Base-by-base conservation (phyloP, 768 basidiomycete species). In the Collybia nuda region DNA sequence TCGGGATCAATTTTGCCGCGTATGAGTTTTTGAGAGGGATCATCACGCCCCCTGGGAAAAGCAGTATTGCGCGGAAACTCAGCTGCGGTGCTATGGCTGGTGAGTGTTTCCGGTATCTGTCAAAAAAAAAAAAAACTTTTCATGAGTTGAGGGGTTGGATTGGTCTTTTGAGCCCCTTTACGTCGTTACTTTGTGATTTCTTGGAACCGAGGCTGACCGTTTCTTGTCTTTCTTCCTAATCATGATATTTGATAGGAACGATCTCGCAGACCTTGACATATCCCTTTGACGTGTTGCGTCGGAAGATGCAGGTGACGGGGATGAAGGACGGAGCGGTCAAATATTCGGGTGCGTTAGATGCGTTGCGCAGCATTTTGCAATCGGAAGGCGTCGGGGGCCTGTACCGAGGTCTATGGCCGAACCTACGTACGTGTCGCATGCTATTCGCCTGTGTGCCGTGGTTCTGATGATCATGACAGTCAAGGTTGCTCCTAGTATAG, bases 181-280 rank as follows among this genome's bases (percentile, higher is more conserved):
- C 14, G 15, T 37, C 26, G 18, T 14, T 38, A 8, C 39, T 26
- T 17, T 46, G n/a, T 41, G 32, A 12, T 17, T 22, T 4, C 6
- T 17, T 19, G 17, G 12, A 9, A n/a, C 35, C 41, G 40, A 19
- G 17, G 45, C 18, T 22, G 23, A 15, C n/a, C n/a, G n/a, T n/a
- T n/a, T n/a, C n/a, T n/a, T n/a, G n/a, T n/a, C n/a, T n/a, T 29
- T 17, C 40, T 48, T 38, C 50, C 26, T 38, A 26, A 26, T 7
- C 23, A 46, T 48, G 9, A 40, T 46, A 45, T 23, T 35, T 69
- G 24, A 26, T 26, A 81, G 92, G 92, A n/a, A 84, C 87, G 21
- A 87, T 96, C 56, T 94, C 93, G 11, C 93, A 98, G 67, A 92
- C 93, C 44, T 68, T 98, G 59, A 98, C 95, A 4, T 98, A 96